phyloP scores from a whole-genome alignment of 371 early-diverging fungal genomes.

The Nematocida parisii region DNA sequence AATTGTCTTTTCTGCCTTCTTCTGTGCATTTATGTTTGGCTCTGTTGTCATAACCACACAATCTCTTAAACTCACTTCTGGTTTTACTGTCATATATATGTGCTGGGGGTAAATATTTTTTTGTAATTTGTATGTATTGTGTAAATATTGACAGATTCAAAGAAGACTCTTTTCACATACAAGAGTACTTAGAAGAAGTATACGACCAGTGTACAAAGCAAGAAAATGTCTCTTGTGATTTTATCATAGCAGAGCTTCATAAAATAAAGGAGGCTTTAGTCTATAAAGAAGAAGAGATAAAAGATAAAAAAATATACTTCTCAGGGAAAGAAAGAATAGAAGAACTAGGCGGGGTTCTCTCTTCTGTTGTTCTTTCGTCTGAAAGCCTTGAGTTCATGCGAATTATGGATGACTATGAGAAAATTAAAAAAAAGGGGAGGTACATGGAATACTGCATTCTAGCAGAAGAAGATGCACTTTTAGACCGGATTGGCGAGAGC shows the following conservation, averaged over 20 bases:
- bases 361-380: slow-evolving; percentile 9
- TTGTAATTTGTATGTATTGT: slow-evolving; percentile 25
- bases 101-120: slow-evolving; percentile 56
- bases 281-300: slow-evolving; percentile 45
- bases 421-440: background rate
- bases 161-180: slow-evolving; percentile 19
- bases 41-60: slow-evolving; percentile 49
- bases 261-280: slow-evolving; percentile 40
- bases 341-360: slow-evolving; percentile 19
- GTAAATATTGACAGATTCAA: slow-evolving; percentile 43
- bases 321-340: slow-evolving; percentile 26
- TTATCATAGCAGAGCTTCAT: slow-evolving; percentile 3
- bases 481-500: background rate
- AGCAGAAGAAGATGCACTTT: background rate
- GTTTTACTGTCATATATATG: slow-evolving; percentile 35
- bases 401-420: background rate
- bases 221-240: background rate
- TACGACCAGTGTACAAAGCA: slow-evolving; percentile 16
- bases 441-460: slow-evolving; percentile 1
- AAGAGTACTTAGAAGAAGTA: slow-evolving; percentile 36
- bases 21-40: slow-evolving; percentile 47
- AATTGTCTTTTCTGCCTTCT: slow-evolving; percentile 28
- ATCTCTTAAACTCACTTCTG: slow-evolving; percentile 47
- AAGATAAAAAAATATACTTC: background rate
- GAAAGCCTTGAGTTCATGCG: background rate